Percentiles rank a stretch among this genome's conserved stretches.
phyloP scores from a whole-genome alignment of 2,329 filamentous ascomycete genomes.

The Nakataea oryzae region DNA sequence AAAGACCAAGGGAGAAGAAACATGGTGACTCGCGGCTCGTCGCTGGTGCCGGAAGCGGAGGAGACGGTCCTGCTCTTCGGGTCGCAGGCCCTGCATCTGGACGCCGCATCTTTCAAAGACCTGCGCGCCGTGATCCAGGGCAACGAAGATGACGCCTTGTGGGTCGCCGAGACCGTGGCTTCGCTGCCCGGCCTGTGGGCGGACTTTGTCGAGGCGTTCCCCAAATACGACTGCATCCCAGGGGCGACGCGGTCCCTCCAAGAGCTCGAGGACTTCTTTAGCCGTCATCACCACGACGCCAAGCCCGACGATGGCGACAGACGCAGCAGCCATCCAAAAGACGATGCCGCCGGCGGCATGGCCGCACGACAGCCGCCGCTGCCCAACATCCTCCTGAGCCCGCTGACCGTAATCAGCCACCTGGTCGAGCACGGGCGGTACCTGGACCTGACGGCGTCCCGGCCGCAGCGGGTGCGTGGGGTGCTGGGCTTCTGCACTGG shows the following conservation, averaged over 20 bases:
- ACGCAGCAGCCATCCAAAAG: too few species aligned
- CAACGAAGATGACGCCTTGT: neutral
- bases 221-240: neutral
- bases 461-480: neutral
- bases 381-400: constrained; percentile 20
- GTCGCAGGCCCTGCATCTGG: neutral
- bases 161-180: neutral
- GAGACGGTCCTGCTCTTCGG: neutral
- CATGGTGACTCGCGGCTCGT: too few species aligned
- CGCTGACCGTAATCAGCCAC: constrained; percentile 26
- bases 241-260: neutral
- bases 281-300: too few species aligned
- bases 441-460: constrained; percentile 4
- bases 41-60: neutral
- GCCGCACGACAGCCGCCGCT: neutral
- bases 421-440: constrained; percentile 20
- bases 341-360: too few species aligned
- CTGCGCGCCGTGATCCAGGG: neutral
- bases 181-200: neutral
- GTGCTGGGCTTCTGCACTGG: constrained; percentile 22
- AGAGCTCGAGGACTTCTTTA: neutral
- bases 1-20: too few species aligned
- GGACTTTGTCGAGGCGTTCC: neutral
- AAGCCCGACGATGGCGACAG: too few species aligned
- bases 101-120: neutral